Evolutionary conservation across 129 eudicot genomes (phyloP).

Genomic region (Oenanthe sinensis): DNA sequence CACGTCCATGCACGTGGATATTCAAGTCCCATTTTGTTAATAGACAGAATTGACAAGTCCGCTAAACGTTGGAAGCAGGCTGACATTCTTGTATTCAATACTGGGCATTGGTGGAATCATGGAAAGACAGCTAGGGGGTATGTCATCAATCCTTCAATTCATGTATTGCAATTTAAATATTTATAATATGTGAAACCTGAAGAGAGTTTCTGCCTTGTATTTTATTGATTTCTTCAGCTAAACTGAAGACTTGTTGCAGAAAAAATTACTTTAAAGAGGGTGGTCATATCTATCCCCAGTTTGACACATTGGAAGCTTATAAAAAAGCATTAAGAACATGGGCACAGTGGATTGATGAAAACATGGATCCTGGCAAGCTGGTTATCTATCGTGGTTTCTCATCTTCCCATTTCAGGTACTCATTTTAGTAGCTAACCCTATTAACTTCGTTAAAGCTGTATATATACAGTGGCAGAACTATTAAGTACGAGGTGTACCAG

Average conservation of each 20-base stretch:
- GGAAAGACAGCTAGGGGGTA: slow-evolving; percentile 93
- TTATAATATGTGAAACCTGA: not conserved
- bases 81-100: slow-evolving; percentile 88
- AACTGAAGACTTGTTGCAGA: slow-evolving; percentile 24
- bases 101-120: slow-evolving; percentile 99
- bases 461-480: too few relatives aligned
- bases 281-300: slow-evolving; percentile 48
- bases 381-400: slow-evolving; percentile 86
- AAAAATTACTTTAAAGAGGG: slow-evolving; percentile 86
- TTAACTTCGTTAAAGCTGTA: not conserved
- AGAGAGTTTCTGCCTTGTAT: not conserved
- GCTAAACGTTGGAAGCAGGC: slow-evolving; percentile 66
- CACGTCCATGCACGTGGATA: slow-evolving; percentile 56
- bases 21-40: slow-evolving; percentile 77
- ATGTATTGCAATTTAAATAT: not conserved
- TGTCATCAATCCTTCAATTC: slow-evolving; percentile 4
- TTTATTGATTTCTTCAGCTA: not conserved
- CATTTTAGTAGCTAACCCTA: not conserved
- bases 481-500: too few relatives aligned
- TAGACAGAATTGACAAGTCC: slow-evolving; percentile 69
- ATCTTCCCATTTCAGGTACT: slow-evolving; percentile 88
- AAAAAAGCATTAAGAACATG: slow-evolving; percentile 74
- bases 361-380: slow-evolving; percentile 40
- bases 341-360: slow-evolving; percentile 74
- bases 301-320: slow-evolving; percentile 87